These are phyloP conservation scores for Gnomoniopsis sp. DNA, from an alignment of 2,329 filamentous ascomycete genomes.

Conservation along the genomic window DNA sequence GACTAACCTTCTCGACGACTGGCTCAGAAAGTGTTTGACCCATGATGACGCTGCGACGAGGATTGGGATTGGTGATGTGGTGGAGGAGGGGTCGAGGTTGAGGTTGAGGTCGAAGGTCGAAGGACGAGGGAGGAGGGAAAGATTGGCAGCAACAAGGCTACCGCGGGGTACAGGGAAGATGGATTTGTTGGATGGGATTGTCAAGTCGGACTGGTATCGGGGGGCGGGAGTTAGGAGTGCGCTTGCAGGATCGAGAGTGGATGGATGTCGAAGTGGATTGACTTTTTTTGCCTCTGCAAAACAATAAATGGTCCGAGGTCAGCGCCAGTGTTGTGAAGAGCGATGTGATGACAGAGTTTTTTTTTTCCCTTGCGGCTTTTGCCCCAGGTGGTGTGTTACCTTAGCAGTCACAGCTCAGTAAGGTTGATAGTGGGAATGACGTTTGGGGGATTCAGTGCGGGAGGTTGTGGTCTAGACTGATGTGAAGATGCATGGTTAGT, in stretches of 20 bases:
- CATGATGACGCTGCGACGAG: constrained; percentile 55
- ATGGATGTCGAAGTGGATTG: not conserved
- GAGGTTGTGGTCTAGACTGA: too few species aligned
- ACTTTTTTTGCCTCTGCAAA: not conserved
- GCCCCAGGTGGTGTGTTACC: too few species aligned
- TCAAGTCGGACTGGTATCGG: not conserved
- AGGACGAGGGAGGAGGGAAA: not conserved
- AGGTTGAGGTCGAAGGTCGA: not conserved
- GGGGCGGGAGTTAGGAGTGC: not conserved
- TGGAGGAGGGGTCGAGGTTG: not conserved
- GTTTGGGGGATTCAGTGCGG: too few species aligned
- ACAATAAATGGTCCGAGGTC: too few species aligned
- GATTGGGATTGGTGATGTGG: not conserved
- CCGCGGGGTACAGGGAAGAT: constrained; percentile 17
- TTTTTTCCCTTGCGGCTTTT: too few species aligned
- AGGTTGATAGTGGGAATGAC: too few species aligned
- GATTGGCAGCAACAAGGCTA: constrained; percentile 12
- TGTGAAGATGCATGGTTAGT: too few species aligned
- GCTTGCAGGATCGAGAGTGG: not conserved
- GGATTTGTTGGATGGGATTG: constrained; percentile 10
- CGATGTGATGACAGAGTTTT: too few species aligned
- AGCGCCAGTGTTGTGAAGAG: too few species aligned
- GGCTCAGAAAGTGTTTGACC: constrained; percentile 99
- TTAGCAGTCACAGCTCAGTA: too few species aligned
- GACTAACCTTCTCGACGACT: constrained; percentile 93